Base-by-base conservation (phyloP, 352 stramenopile genomes). In the Phytophthora podocarpi region DNA sequence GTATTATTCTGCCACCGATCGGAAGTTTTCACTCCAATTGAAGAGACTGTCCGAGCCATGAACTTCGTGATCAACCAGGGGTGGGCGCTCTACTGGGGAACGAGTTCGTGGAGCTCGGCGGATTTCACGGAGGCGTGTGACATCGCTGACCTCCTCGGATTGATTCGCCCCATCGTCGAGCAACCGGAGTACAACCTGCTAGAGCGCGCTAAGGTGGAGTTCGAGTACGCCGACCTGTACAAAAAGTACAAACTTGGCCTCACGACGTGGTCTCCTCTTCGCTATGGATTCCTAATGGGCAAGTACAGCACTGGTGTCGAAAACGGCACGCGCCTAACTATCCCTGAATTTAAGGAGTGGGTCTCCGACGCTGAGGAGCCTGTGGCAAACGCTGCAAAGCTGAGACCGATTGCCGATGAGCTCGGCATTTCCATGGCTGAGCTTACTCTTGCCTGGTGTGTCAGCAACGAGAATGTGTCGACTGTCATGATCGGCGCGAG, bases 101-200 rank as follows among this genome's bases (percentile, higher is more conserved):
- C 79, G 5, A 80, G 66, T 45, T 70, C 79, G 16, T 89, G 79
- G 79, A 67, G 12, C 24, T 57, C 78, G 8, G 47, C 68, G n/a
- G 52, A 83, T 41, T 74, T 89, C 35, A 59, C 43, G 2, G 77
- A 87, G 47, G 80, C 78, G 9, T 76, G 66, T 13, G 39, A 53
- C 4, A 74, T 81, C 49, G 72, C 72, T 1, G 65, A 81, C 13
- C 53, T 58, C 12, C 37, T 79, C 4, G 52, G 53, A 2, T 53
- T 75, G 1, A 52, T 72, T 8, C 57, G 59, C 20, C 72, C 75
- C 7, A 41, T 76, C 11, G 62, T 80, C 0, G 77, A 89, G 49
- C 78, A 89, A 55, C 62, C 73, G 2, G 54, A 82, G 52, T 90
- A 90, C 71, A 82, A 85, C 42, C 45, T 90, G 21, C 64, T 90